phyloP scores from a whole-genome alignment of 257 asterid species.

The Rehmannia glutinosa region DNA sequence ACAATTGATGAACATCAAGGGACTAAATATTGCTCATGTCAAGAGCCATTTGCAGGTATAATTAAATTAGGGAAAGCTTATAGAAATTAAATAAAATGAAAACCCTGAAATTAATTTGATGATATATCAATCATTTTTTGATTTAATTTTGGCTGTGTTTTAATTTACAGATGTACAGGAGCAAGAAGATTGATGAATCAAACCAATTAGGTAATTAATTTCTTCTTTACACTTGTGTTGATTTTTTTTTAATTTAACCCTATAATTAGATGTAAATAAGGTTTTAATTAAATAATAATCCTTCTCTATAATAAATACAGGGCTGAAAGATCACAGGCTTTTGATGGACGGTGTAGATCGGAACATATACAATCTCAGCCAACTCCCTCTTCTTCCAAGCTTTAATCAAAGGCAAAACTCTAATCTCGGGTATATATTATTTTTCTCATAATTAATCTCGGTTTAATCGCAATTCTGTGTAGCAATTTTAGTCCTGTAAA shows the following conservation, averaged over 20 bases:
- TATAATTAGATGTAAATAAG: background rate
- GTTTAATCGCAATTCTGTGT: no score
- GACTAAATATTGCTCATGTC: conserved; percentile 85
- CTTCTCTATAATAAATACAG: conserved; percentile 26
- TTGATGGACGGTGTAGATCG: conserved; percentile 55
- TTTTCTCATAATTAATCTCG: no score
- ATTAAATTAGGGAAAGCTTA: no score
- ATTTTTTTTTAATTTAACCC: background rate
- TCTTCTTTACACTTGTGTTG: background rate
- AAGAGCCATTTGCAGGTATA: conserved; percentile 96
- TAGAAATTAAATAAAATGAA: no score
- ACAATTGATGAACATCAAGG: conserved; percentile 75
- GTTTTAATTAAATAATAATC: no score
- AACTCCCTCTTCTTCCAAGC: conserved; percentile 57
- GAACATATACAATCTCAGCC: conserved; percentile 56
- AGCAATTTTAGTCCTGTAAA: no score
- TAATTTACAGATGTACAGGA: conserved; percentile 63
- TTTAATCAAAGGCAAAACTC: conserved; percentile 38
- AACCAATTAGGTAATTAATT: conserved; percentile 45
- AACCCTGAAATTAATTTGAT: no score
- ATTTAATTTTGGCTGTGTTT: conserved; percentile 1
- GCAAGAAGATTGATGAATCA: conserved; percentile 67
- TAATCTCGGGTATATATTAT: conserved; percentile 41
- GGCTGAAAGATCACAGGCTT: conserved; percentile 35
- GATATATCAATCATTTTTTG: background rate